Conservation (phyloP, 164 flowering plant genomes). For the Vitis amurensis region DNA sequence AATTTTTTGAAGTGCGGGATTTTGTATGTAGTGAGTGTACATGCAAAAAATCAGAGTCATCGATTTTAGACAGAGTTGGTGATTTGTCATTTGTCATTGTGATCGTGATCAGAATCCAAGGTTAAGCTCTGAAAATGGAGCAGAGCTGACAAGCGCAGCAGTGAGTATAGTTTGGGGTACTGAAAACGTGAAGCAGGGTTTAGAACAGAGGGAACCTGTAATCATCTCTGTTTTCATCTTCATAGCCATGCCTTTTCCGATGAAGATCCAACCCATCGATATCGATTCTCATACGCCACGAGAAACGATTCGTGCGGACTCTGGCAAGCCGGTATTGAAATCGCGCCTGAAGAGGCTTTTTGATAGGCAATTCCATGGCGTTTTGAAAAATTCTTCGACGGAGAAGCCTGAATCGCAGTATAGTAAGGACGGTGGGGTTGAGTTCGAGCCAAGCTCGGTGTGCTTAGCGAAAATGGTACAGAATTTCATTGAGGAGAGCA, state of each 20-base stretch:
- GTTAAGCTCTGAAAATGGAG: slow-evolving; percentile 21
- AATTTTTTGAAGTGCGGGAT: not conserved
- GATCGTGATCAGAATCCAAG: not conserved
- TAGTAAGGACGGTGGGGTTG: slow-evolving; percentile 15
- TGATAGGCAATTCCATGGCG: slow-evolving; percentile 70
- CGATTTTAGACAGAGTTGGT: not conserved
- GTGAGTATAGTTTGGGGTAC: not conserved
- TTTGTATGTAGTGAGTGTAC: not conserved
- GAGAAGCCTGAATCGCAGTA: slow-evolving; percentile 33
- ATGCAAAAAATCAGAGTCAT: slow-evolving; percentile 1
- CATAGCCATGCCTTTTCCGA: slow-evolving; percentile 49
- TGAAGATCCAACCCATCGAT: slow-evolving; percentile 87
- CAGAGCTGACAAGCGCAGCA: slow-evolving; percentile 17
- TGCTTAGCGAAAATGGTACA: slow-evolving; percentile 87
- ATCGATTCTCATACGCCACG: slow-evolving; percentile 26
- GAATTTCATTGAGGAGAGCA: slow-evolving; percentile 71
- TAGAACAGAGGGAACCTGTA: not conserved
- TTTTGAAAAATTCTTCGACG: slow-evolving; percentile 49
- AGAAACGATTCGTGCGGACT: slow-evolving; percentile 34
- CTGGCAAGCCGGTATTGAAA: slow-evolving; percentile 59
- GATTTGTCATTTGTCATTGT: slow-evolving; percentile 5
- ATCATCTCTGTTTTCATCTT: not conserved
- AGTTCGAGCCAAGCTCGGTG: slow-evolving; percentile 90
- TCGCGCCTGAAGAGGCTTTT: slow-evolving; percentile 79
- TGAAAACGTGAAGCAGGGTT: not conserved